Evolutionary conservation across 2,329 filamentous ascomycete species (phyloP).

Genomic region (Lecanicillium sp.): DNA sequence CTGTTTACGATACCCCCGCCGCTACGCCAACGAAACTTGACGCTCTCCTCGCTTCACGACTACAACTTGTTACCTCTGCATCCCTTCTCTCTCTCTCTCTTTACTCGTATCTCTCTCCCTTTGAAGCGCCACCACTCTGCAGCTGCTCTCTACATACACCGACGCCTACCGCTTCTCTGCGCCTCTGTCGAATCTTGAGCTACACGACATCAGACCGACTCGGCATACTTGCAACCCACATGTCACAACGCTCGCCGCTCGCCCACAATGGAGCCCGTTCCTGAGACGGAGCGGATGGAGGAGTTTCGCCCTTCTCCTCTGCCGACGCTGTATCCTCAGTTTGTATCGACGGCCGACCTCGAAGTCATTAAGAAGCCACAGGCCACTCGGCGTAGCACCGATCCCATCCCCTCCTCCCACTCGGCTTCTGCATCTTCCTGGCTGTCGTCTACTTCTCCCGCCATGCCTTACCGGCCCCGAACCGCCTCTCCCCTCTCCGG

Average conservation of each 20-base stretch:
- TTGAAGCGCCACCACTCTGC: no score
- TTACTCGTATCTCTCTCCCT: no score
- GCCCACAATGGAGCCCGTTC: slow-evolving; percentile 54
- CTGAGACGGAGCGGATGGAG: slow-evolving; percentile 61
- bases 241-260: neutral
- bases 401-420: slow-evolving; percentile 46
- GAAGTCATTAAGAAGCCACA: slow-evolving; percentile 42
- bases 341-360: slow-evolving; percentile 30
- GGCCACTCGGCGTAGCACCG: slow-evolving; percentile 48
- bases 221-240: no score
- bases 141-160: no score
- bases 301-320: slow-evolving; percentile 53
- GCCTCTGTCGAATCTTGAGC: no score
- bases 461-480: slow-evolving; percentile 51
- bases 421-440: slow-evolving; percentile 45
- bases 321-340: slow-evolving; percentile 38
- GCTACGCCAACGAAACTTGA: no score
- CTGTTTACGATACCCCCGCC: no score
- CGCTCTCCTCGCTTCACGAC: no score
- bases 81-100: no score
- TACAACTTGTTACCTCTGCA: no score
- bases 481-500: slow-evolving; percentile 54
- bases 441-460: slow-evolving; percentile 31
- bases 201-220: no score
- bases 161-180: no score